Conservation (phyloP, 179 eudicot genomes). For the Silene vulgaris region DNA sequence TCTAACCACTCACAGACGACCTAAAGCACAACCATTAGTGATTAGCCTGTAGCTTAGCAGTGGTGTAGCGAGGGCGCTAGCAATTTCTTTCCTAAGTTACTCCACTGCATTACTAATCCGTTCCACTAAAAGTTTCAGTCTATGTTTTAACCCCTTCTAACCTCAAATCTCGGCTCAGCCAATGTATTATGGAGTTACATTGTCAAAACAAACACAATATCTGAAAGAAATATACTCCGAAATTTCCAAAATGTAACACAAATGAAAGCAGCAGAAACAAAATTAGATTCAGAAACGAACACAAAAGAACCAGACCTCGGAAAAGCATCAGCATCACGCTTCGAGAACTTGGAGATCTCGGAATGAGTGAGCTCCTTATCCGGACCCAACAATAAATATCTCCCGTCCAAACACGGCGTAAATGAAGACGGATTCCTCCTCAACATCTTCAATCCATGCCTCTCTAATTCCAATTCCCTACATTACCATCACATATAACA, state of each 20-base stretch:
- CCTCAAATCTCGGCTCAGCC: no score
- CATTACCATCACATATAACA: slow-evolving; percentile 6
- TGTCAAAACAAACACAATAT: background rate
- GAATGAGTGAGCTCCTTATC: slow-evolving; percentile 64
- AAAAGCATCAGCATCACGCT: slow-evolving; percentile 77
- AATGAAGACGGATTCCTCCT: slow-evolving; percentile 80
- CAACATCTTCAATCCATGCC: slow-evolving; percentile 82
- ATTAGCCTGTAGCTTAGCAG: background rate
- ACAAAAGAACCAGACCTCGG: slow-evolving; percentile 62
- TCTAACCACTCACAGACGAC: background rate
- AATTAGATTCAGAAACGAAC: background rate
- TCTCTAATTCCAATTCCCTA: slow-evolving; percentile 75
- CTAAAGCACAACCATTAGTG: background rate
- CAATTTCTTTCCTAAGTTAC: background rate
- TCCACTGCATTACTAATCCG: background rate
- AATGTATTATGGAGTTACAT: background rate
- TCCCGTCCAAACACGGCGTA: slow-evolving; percentile 87
- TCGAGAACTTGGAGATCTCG: slow-evolving; percentile 80
- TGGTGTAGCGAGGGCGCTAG: no score
- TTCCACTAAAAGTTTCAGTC: background rate
- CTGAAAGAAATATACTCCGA: background rate
- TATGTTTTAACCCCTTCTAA: background rate
- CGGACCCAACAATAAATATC: slow-evolving; percentile 74
- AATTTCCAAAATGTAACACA: background rate
- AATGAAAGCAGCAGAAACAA: background rate